phyloP scores from a whole-genome alignment of 2,329 filamentous ascomycete genomes.

The Seiridium unicorne region DNA sequence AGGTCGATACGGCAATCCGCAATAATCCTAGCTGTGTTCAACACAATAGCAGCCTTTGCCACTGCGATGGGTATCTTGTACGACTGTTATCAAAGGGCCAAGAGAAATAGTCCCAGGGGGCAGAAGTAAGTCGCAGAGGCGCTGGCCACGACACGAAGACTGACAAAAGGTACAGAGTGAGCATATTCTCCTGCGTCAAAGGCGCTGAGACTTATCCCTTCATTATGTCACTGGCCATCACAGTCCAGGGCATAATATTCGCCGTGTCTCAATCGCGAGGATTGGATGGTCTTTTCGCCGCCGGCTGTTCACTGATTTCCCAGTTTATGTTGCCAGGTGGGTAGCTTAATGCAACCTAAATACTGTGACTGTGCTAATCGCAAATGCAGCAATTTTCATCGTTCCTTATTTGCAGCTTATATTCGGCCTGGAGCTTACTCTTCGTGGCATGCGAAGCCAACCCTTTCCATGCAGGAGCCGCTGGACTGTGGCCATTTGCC shows the following conservation, averaged over 20 bases:
- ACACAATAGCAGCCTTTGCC: constrained; percentile 55
- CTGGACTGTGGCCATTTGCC: constrained; percentile 59
- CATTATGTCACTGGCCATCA: constrained; percentile 54
- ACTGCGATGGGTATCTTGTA: constrained; percentile 57
- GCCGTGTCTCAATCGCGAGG: constrained; percentile 56
- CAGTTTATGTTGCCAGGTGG: constrained; percentile 61
- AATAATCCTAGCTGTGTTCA: constrained; percentile 61
- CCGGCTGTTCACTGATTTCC: constrained; percentile 52
- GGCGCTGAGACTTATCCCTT: constrained; percentile 53
- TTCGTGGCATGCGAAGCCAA: constrained; percentile 51
- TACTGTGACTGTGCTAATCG: constrained; percentile 20
- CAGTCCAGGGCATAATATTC: constrained; percentile 57
- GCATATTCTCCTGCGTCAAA: constrained; percentile 40
- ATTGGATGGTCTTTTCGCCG: constrained; percentile 46
- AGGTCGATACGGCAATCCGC: constrained; percentile 61
- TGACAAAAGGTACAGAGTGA: constrained; percentile 21
- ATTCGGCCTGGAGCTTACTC: constrained; percentile 61
- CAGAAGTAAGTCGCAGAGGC: constrained; percentile 34
- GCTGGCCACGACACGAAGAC: constrained; percentile 18
- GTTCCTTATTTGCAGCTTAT: constrained; percentile 64
- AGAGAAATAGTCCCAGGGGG: constrained; percentile 34
- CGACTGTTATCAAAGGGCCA: constrained; percentile 49
- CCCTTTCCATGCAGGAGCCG: constrained; percentile 59
- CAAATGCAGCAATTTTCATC: constrained; percentile 58
- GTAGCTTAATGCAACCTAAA: constrained; percentile 11